Conservation (phyloP, 129 eudicot species). For the Lonicera japonica region DNA sequence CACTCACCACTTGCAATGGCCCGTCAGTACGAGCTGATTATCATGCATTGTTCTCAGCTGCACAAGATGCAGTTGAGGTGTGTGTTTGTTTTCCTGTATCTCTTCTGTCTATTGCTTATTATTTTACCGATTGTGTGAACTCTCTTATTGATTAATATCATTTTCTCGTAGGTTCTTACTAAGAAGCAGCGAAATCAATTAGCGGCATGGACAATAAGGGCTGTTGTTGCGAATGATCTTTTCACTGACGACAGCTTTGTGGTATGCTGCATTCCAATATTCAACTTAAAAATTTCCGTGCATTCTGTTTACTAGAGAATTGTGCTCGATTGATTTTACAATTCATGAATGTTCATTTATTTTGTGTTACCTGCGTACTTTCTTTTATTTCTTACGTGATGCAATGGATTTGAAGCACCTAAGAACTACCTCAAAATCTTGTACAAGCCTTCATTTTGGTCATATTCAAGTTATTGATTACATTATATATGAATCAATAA, state of each 20-base stretch:
- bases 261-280: conserved; percentile 37
- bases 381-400: no score
- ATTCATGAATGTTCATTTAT: background rate
- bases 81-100: conserved; percentile 8
- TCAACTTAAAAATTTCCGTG: background rate
- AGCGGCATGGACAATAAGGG: conserved; percentile 65
- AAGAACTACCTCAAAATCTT: no score
- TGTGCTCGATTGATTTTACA: background rate
- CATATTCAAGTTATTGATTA: no score
- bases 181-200: conserved; percentile 62
- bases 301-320: background rate
- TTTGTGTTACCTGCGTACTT: background rate
- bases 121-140: background rate
- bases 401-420: no score
- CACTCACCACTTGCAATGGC: conserved; percentile 59
- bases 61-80: conserved; percentile 72
- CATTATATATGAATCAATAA: no score
- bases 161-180: conserved; percentile 45
- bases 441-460: no score
- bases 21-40: conserved; percentile 64
- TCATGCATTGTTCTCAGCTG: conserved; percentile 73
- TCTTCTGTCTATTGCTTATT: background rate
- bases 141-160: background rate
- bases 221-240: conserved; percentile 84
- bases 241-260: conserved; percentile 97